A percentile compares a stretch with the other conserved stretches of the same genome.
These are phyloP conservation scores for Suaeda aralocaspica DNA, from an alignment of 148 eudicot species.

Conservation along the genomic window DNA sequence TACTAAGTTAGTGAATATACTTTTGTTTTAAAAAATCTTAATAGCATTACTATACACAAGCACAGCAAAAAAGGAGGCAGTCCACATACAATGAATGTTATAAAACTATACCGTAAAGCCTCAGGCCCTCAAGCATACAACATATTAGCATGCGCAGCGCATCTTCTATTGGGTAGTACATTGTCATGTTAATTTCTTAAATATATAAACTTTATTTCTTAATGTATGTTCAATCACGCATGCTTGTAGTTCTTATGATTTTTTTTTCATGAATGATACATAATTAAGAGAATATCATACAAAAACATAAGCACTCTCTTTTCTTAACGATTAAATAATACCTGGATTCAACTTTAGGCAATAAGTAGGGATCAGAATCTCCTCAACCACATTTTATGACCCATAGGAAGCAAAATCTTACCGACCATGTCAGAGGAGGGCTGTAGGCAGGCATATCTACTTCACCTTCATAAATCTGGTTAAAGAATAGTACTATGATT, in stretches of 20 bases:
- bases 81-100: neutral
- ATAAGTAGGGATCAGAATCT: neutral
- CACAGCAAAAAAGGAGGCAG: neutral
- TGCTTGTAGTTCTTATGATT: too few relatives aligned
- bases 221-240: too few relatives aligned
- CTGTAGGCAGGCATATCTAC: neutral
- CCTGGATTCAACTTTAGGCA: neutral
- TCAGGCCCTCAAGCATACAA: neutral
- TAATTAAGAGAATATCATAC: too few relatives aligned
- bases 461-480: too few relatives aligned
- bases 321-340: too few relatives aligned
- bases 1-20: too few relatives aligned
- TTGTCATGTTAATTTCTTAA: too few relatives aligned
- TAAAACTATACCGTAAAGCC: neutral
- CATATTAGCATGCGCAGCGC: neutral
- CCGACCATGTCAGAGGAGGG: neutral
- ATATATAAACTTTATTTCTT: too few relatives aligned
- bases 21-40: neutral
- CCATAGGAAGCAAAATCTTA: neutral
- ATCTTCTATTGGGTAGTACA: too few relatives aligned
- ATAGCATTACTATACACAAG: neutral
- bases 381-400: neutral
- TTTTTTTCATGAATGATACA: too few relatives aligned
- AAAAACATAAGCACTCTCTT: too few relatives aligned
- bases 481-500: too few relatives aligned